Conservation (phyloP, 2,329 filamentous ascomycete species). For the Aspergillus sp. region DNA sequence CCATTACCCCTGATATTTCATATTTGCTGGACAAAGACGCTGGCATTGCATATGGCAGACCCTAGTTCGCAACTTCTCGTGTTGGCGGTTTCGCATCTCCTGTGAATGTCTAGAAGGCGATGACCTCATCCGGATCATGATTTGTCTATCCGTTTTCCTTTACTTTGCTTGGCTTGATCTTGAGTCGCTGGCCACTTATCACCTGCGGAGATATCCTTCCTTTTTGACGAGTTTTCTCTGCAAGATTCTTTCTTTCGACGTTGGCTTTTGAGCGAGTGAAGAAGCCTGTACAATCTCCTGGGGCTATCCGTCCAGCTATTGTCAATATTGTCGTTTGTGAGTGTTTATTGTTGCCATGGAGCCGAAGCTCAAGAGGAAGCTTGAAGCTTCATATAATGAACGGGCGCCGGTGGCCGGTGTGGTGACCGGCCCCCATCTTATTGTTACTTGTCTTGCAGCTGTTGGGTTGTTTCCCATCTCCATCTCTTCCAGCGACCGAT, state of each 20-base stretch:
- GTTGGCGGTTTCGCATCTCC: constrained; percentile 14
- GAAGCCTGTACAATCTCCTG: constrained; percentile 1
- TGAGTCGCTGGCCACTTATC: not conserved
- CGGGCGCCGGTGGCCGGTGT: not conserved
- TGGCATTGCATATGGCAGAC: constrained; percentile 22
- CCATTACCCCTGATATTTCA: constrained; percentile 26
- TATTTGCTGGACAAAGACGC: constrained; percentile 22
- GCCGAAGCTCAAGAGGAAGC: constrained; percentile 1
- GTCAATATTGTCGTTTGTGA: constrained; percentile 2
- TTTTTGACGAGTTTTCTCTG: constrained; percentile 5
- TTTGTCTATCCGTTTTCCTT: constrained; percentile 1
- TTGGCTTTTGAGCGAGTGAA: constrained; percentile 6
- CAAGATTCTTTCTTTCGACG: constrained; percentile 14
- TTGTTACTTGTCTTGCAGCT: not conserved
- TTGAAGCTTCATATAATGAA: constrained; percentile 10
- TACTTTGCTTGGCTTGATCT: not conserved
- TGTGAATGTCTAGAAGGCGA: constrained; percentile 29
- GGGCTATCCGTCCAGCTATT: not conserved
- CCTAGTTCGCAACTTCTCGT: constrained; percentile 13
- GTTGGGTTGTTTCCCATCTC: not conserved
- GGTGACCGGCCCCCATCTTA: not conserved
- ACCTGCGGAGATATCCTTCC: constrained; percentile 13
- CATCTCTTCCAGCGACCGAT: not conserved
- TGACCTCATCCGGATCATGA: constrained; percentile 21
- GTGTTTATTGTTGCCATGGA: constrained; percentile 5